A percentile compares a stretch with the other conserved stretches of the same genome.
Conservation (phyloP, 495 filamentous ascomycete genomes). For the Hypoxylon trugodes region DNA sequence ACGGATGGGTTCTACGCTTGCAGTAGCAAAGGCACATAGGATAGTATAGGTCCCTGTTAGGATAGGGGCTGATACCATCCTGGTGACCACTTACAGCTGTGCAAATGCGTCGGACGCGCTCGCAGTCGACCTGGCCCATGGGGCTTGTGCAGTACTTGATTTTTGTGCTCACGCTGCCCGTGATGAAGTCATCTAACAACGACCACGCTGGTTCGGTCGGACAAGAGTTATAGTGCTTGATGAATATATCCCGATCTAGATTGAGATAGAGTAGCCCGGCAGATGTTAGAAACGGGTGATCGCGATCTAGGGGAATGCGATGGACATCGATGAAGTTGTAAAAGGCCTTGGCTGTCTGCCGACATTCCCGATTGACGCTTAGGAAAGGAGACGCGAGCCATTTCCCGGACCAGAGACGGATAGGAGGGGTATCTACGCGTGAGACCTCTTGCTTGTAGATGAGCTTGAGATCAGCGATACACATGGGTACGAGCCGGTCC, state of each 20-base stretch:
- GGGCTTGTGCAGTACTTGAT: not conserved
- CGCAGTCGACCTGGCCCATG: not conserved
- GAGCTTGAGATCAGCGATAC: not conserved
- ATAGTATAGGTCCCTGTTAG: too few relatives aligned
- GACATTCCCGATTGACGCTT: slow-evolving; percentile 13
- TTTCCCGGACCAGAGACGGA: slow-evolving; percentile 1
- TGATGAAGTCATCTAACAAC: too few relatives aligned
- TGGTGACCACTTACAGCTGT: too few relatives aligned
- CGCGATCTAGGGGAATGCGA: not conserved
- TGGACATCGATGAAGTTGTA: slow-evolving; percentile 14
- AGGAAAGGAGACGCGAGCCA: slow-evolving; percentile 12
- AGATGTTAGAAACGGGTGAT: not conserved
- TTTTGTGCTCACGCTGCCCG: not conserved
- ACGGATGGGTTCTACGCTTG: too few relatives aligned
- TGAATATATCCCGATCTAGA: slow-evolving; percentile 1
- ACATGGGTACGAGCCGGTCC: not conserved
- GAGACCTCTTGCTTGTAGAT: too few relatives aligned
- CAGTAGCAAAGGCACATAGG: too few relatives aligned
- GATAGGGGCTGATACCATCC: too few relatives aligned
- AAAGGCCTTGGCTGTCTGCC: slow-evolving; percentile 15
- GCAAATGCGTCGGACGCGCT: not conserved
- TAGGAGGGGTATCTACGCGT: too few relatives aligned
- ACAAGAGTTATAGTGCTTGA: too few relatives aligned
- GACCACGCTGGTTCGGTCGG: too few relatives aligned
- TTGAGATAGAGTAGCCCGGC: slow-evolving; percentile 1